Conservation (phyloP, 352 stramenopile genomes). For the Globisporangium carolinianum region DNA sequence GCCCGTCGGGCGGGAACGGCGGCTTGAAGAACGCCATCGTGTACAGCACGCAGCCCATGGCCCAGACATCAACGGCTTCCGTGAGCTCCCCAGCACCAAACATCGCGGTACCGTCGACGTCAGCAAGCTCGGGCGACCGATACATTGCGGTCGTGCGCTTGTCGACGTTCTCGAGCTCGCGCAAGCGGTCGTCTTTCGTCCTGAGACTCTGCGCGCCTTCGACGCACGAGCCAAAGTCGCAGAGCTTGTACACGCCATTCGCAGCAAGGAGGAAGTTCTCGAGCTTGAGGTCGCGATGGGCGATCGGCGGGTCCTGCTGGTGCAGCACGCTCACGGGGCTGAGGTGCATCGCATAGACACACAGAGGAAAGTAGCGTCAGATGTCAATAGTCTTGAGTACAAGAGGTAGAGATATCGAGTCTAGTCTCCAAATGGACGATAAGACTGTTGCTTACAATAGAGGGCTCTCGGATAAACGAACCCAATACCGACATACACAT, state of each 20-base stretch:
- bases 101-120: constrained; percentile 88
- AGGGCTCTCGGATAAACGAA: no score
- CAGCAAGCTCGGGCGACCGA: constrained; percentile 94
- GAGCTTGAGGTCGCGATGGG: constrained; percentile 96
- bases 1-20: constrained; percentile 93
- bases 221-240: constrained; percentile 93
- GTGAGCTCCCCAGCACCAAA: constrained; percentile 91
- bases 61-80: constrained; percentile 91
- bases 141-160: constrained; percentile 98
- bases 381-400: neutral
- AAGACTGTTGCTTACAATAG: neutral
- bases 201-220: constrained; percentile 65
- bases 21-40: constrained; percentile 94
- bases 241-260: constrained; percentile 92
- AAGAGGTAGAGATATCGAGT: neutral
- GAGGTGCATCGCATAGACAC: neutral
- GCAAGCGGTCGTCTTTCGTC: constrained; percentile 77
- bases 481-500: neutral
- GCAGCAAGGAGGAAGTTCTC: constrained; percentile 94
- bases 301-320: constrained; percentile 83
- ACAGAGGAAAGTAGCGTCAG: neutral
- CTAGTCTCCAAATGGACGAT: neutral
- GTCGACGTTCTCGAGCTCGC: constrained; percentile 92
- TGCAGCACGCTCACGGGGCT: constrained; percentile 63
- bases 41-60: constrained; percentile 95